Conservation (phyloP, 768 basidiomycete species). For the Pulveroboletus sp. region DNA sequence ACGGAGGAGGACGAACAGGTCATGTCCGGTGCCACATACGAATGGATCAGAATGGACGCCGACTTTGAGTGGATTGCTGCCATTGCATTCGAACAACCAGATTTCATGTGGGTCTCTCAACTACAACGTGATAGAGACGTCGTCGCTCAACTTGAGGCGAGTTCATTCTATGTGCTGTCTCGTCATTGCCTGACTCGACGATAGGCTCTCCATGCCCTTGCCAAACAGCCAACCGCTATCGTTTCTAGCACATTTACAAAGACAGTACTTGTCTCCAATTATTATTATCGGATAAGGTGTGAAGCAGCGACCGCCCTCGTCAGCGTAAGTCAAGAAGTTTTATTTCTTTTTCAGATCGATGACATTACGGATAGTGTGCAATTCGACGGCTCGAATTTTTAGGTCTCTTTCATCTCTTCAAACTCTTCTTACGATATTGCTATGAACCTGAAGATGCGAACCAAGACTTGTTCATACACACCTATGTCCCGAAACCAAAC, state of each 20-base stretch:
- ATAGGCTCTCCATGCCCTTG: slow-evolving; percentile 88
- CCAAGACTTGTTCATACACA: slow-evolving; percentile 82
- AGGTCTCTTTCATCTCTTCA: slow-evolving; percentile 94
- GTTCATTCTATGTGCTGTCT: slow-evolving; percentile 20
- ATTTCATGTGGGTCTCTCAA: slow-evolving; percentile 99
- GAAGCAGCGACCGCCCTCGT: slow-evolving; percentile 89
- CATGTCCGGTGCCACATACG: slow-evolving; percentile 96
- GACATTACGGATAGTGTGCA: slow-evolving; percentile 61
- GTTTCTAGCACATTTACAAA: slow-evolving; percentile 91
- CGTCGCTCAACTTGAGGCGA: slow-evolving; percentile 92
- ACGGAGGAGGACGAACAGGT: slow-evolving; percentile 91
- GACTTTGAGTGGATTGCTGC: slow-evolving; percentile 99
- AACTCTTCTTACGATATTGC: slow-evolving; percentile 87
- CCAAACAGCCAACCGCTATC: slow-evolving; percentile 77
- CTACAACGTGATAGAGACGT: slow-evolving; percentile 95
- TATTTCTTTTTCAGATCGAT: slow-evolving; percentile 8
- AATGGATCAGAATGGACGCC: slow-evolving; percentile 99
- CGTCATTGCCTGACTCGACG: slow-evolving; percentile 11
- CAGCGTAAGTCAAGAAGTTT: slow-evolving; percentile 48
- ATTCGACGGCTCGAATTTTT: slow-evolving; percentile 79
- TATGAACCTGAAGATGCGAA: slow-evolving; percentile 83
- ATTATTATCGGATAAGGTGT: slow-evolving; percentile 93
- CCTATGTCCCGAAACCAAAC: slow-evolving; percentile 92
- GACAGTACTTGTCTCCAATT: slow-evolving; percentile 91
- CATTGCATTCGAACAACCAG: slow-evolving; percentile 90